These are phyloP conservation scores for Mycena galericulata DNA, from an alignment of 768 basidiomycete genomes.

Conservation along the genomic window DNA sequence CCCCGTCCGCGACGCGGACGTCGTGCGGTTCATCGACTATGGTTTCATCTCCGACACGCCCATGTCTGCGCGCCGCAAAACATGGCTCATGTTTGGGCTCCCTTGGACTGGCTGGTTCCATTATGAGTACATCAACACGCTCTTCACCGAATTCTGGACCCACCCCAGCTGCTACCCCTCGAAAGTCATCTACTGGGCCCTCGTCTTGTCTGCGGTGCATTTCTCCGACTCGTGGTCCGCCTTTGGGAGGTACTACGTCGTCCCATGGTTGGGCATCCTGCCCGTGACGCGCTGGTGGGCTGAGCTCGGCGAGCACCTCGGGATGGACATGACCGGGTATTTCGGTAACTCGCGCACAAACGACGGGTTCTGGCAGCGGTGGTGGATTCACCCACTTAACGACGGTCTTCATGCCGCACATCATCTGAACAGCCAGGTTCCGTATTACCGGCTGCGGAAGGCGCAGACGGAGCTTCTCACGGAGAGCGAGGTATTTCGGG, in stretches of 20 bases:
- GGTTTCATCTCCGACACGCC: constrained; percentile 15
- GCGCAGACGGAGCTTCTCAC: constrained; percentile 14
- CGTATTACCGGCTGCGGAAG: constrained; percentile 12
- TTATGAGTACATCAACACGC: constrained; percentile 16
- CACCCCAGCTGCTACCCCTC: constrained; percentile 17
- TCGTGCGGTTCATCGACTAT: constrained; percentile 18
- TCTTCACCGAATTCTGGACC: constrained; percentile 19
- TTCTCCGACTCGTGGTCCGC: constrained; percentile 1
- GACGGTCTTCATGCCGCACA: constrained; percentile 18
- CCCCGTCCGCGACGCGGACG: constrained; percentile 17
- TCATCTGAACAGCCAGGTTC: constrained; percentile 17
- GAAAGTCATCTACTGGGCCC: constrained; percentile 9
- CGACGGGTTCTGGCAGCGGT: constrained; percentile 16
- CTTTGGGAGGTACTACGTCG: constrained; percentile 19
- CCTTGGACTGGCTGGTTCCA: constrained; percentile 18
- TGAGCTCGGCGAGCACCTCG: constrained; percentile 20
- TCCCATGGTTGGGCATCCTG: constrained; percentile 10
- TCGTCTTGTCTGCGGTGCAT: constrained; percentile 1
- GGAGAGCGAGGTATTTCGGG: constrained; percentile 9
- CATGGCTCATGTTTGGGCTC: constrained; percentile 20
- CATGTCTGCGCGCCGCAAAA: constrained; percentile 11
- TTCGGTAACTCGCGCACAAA: constrained; percentile 21
- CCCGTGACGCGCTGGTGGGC: constrained; percentile 22
- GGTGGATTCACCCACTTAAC: constrained; percentile 15
- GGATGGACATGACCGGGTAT: constrained; percentile 10